Percentiles rank a stretch among this genome's conserved stretches.
These are phyloP conservation scores for Boletellus ananiceps DNA, from an alignment of 768 basidiomycete species.

Conservation along the genomic window DNA sequence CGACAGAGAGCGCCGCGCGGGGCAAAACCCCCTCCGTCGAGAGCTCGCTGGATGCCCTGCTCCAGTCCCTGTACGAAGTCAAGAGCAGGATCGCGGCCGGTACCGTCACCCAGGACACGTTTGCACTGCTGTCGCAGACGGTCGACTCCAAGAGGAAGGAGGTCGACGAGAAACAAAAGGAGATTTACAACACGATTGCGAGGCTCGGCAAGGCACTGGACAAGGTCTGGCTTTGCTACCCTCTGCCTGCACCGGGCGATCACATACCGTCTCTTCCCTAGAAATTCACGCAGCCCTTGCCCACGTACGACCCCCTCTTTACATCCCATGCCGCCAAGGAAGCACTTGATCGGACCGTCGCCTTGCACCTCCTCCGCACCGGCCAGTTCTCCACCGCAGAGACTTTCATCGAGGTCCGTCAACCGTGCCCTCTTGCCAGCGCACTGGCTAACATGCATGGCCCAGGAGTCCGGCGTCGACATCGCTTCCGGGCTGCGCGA, in stretches of 20 bases:
- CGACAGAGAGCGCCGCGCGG: constrained; percentile 44
- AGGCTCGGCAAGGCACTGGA: constrained; percentile 84
- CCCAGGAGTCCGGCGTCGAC: constrained; percentile 63
- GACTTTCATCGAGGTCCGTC: constrained; percentile 63
- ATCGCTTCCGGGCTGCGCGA: constrained; percentile 46
- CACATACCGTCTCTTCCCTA: constrained; percentile 26
- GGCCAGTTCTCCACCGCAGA: constrained; percentile 78
- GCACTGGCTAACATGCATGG: background rate
- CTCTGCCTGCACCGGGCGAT: background rate
- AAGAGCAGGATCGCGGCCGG: constrained; percentile 50
- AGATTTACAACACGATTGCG: constrained; percentile 72
- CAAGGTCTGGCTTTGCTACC: constrained; percentile 54
- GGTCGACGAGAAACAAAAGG: constrained; percentile 84
- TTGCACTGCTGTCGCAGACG: constrained; percentile 48
- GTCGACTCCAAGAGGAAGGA: constrained; percentile 77
- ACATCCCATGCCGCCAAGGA: constrained; percentile 51
- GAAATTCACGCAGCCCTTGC: constrained; percentile 59
- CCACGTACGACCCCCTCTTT: constrained; percentile 65
- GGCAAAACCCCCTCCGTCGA: constrained; percentile 51
- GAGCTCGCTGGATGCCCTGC: constrained; percentile 61
- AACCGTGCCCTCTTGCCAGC: constrained; percentile 1
- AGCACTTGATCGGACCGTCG: constrained; percentile 67
- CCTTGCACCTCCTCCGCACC: constrained; percentile 72
- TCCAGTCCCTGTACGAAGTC: constrained; percentile 52
- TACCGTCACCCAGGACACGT: constrained; percentile 43